phyloP scores from a whole-genome alignment of 1,139 yeast genomes.

The Geotrichum fermentans region DNA sequence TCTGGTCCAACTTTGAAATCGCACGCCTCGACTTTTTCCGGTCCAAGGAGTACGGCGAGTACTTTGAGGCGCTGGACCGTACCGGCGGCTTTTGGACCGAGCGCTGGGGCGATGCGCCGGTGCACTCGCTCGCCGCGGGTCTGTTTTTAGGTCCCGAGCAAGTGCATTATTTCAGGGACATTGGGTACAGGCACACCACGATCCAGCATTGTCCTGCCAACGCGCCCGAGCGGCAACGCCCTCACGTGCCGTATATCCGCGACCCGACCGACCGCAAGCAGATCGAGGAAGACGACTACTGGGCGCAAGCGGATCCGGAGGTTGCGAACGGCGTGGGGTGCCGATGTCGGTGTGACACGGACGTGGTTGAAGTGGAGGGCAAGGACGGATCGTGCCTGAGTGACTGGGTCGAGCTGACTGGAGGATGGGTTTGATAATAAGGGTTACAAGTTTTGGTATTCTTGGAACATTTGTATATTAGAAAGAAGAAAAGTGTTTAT shows the following conservation, averaged over 20 bases:
- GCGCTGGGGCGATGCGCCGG: conserved; percentile 95
- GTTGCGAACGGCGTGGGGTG: conserved; percentile 68
- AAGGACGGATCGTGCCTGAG: conserved; percentile 50
- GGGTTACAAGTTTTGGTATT: not conserved
- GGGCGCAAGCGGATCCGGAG: conserved; percentile 48
- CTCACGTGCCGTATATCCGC: conserved; percentile 34
- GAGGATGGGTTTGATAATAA: conserved; percentile 30
- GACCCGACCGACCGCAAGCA: conserved; percentile 31
- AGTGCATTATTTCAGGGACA: conserved; percentile 83
- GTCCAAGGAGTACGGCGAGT: conserved; percentile 56
- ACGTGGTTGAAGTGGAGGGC: conserved; percentile 51
- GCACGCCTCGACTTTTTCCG: conserved; percentile 72
- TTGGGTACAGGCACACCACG: conserved; percentile 78
- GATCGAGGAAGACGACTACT: conserved; percentile 36
- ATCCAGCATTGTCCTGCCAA: conserved; percentile 82
- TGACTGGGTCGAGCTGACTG: conserved; percentile 47
- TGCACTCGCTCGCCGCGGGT: conserved; percentile 79
- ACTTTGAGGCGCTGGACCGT: conserved; percentile 60
- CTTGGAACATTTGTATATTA: not conserved
- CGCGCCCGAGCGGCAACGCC: conserved; percentile 37
- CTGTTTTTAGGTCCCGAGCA: conserved; percentile 62
- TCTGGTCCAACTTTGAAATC: conserved; percentile 92
- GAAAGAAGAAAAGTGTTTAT: conserved; percentile 3
- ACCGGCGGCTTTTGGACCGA: conserved; percentile 81
- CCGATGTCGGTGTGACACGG: conserved; percentile 71